Base-by-base conservation (phyloP, 306 rosid genomes). In the Elaeagnus macrophylla region DNA sequence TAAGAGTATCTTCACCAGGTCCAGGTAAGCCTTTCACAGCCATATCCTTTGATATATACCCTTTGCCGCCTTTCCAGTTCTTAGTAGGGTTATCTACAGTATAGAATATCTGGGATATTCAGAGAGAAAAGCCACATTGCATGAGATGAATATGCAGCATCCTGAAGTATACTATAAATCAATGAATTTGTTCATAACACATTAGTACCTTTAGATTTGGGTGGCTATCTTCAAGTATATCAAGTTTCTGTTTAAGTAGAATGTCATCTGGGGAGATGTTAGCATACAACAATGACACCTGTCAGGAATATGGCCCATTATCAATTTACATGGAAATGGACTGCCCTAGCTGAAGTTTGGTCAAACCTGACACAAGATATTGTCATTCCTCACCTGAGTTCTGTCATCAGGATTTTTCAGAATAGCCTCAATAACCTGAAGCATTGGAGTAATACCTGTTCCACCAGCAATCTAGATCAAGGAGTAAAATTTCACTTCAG, bases 391-490 rank as follows among this genome's bases (percentile, higher is more conserved):
- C 73, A 84, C 99, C 90, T 93, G 81, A 56, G 96, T 84, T 17
- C 65, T 75, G 77, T 93, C 99, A 32, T 88, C 95, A 9, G 96
- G 85, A 67, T 93, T 88, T 87, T 83, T 88, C 74, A 85, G 70
- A 58, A 93, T 72, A 64, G 99, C 99, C 67, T 88, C 99, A 75
- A 88, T 81, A 50, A 93, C 83, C 78, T 93, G 96, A 68, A 93
- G 94, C 96, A 93, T 84, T 41, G 96, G 99, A 59, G 99, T 93
- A 68, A 93, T 93, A 67, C 99, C 95, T 4, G 96, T 49, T 64
- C 99, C 96, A 17, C 99, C 96, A 8, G 99, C 96, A 79, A 93
- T 72, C 99, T 88, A 78, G 51, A 67, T 55, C 55, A 56, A 67
- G 41, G 32, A 66, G 64, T 53, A 18, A 48, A 38, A 44, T 3